Evolutionary conservation across 352 stramenopile species (phyloP).

Genomic region (Globisporangium polare): DNA sequence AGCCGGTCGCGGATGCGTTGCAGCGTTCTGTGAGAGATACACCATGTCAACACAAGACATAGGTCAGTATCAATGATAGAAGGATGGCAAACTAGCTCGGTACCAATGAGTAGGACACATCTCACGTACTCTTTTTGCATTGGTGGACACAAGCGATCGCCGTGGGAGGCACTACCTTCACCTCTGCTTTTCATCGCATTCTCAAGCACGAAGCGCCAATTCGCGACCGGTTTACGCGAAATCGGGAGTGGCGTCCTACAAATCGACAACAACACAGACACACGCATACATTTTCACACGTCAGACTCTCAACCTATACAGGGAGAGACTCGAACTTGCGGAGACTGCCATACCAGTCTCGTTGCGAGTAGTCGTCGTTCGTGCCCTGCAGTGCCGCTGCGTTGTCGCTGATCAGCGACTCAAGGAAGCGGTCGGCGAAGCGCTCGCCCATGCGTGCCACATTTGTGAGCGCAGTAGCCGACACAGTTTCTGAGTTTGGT

Average conservation of each 20-base stretch:
- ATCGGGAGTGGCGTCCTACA: slow-evolving; percentile 49
- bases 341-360: slow-evolving; percentile 32
- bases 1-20: slow-evolving; percentile 58
- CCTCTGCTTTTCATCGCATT: slow-evolving; percentile 24
- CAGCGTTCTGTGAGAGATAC: slow-evolving; percentile 36
- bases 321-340: background rate
- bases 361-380: slow-evolving; percentile 30
- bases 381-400: slow-evolving; percentile 41
- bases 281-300: background rate
- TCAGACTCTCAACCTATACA: background rate
- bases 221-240: slow-evolving; percentile 57
- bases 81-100: background rate
- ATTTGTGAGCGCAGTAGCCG: slow-evolving; percentile 22
- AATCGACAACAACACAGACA: background rate
- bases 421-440: slow-evolving; percentile 43
- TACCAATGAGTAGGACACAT: background rate
- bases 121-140: slow-evolving; percentile 35
- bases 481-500: slow-evolving; percentile 11
- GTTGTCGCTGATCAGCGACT: slow-evolving; percentile 42
- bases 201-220: slow-evolving; percentile 69
- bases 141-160: slow-evolving; percentile 21
- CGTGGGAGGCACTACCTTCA: background rate
- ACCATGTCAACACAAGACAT: background rate
- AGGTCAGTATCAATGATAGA: background rate
- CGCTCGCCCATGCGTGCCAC: slow-evolving; percentile 25